These are phyloP conservation scores for Zygosaccharomyces bisporus DNA, from an alignment of 805 yeast species.

Conservation along the genomic window DNA sequence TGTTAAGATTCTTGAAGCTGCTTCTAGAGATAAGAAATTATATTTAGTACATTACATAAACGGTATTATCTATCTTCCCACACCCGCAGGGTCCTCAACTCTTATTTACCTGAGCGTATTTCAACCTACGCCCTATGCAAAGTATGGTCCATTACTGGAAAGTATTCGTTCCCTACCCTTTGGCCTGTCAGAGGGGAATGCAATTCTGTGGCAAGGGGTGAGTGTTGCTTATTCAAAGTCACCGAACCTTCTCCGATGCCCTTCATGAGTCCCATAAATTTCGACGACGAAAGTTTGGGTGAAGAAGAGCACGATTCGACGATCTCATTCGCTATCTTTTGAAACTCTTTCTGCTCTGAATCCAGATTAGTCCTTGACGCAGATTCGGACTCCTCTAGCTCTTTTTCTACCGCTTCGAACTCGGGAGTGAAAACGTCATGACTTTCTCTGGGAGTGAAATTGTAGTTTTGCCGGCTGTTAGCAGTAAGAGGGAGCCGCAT, in stretches of 20 bases:
- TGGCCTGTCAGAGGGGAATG: constrained; percentile 27
- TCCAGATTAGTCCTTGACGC: constrained; percentile 8
- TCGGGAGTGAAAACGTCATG: constrained; percentile 19
- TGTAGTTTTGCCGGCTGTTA: background rate
- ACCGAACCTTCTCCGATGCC: constrained; percentile 32
- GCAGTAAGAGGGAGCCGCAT: constrained; percentile 7
- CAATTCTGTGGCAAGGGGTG: constrained; percentile 20
- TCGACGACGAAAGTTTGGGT: constrained; percentile 27
- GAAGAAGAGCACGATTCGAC: constrained; percentile 20
- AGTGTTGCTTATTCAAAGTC: constrained; percentile 21
- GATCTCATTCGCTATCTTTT: constrained; percentile 27
- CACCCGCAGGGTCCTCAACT: too few species aligned
- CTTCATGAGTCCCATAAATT: constrained; percentile 32
- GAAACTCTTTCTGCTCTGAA: constrained; percentile 27
- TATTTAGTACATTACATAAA: background rate
- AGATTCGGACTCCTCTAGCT: constrained; percentile 14
- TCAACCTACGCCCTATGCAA: background rate
- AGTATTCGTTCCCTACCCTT: constrained; percentile 28
- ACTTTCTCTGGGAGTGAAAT: background rate
- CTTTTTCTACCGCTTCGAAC: constrained; percentile 26
- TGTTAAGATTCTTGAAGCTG: background rate
- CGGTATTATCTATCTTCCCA: background rate
- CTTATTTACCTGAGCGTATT: too few species aligned
- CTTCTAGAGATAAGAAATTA: too few species aligned
- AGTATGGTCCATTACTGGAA: constrained; percentile 22